These are phyloP conservation scores for Wickerhamiella sorbophila DNA, from an alignment of 805 yeast species.

Conservation along the genomic window DNA sequence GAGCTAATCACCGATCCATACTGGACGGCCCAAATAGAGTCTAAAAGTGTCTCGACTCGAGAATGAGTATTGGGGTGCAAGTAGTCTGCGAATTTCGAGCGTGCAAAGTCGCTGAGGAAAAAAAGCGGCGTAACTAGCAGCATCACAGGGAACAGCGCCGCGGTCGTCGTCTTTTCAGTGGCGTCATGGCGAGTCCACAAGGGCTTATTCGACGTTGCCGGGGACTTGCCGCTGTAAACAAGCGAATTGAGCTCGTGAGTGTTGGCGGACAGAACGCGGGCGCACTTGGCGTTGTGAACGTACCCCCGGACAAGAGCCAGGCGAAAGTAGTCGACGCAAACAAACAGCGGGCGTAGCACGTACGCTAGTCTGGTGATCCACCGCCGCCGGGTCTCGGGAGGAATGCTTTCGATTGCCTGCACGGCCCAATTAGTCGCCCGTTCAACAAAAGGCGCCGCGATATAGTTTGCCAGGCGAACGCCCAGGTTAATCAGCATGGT, in stretches of 20 bases:
- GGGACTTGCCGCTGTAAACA: background rate
- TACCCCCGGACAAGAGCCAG: constrained; percentile 2
- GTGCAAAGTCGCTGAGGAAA: background rate
- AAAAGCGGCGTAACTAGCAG: constrained; percentile 2
- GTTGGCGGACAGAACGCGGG: background rate
- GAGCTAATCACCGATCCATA: constrained; percentile 4
- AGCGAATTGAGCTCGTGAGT: background rate
- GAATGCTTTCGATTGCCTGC: background rate
- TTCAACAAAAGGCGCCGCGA: background rate
- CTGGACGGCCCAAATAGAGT: background rate
- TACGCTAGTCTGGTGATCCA: background rate
- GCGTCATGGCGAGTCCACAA: background rate
- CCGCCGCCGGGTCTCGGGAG: constrained; percentile 1
- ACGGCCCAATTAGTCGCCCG: background rate
- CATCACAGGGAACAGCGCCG: background rate
- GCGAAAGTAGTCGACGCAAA: constrained; percentile 3
- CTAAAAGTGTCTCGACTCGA: background rate
- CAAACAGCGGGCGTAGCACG: background rate
- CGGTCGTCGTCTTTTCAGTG: background rate
- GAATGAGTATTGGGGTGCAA: background rate
- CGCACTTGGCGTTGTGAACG: background rate
- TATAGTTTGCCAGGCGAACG: background rate
- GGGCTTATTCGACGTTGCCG: background rate
- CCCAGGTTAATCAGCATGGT: background rate
- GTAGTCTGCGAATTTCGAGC: background rate